phyloP scores from a whole-genome alignment of 441 rosid genomes.

The Breynia disticha region DNA sequence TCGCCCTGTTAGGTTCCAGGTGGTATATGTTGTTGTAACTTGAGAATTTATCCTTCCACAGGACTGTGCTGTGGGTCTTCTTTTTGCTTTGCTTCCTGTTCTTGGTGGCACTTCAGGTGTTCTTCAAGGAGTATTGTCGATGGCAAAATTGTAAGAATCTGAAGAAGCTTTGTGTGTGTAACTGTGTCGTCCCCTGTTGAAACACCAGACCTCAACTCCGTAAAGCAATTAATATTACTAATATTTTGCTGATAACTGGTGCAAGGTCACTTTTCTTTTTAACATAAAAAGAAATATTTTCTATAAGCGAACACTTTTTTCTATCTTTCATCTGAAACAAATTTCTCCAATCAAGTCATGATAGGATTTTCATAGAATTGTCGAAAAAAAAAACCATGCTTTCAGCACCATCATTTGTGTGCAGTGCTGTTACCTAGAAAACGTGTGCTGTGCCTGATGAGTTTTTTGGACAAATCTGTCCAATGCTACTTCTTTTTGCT shows the following conservation, averaged over 20 bases:
- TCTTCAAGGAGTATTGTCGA: constrained; percentile 85
- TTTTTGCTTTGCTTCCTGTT: constrained; percentile 94
- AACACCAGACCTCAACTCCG: background rate
- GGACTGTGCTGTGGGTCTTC: constrained; percentile 98
- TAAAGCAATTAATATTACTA: background rate
- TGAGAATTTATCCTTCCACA: constrained; percentile 28
- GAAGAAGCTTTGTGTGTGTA: constrained; percentile 8
- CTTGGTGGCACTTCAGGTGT: constrained; percentile 91
- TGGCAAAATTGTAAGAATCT: constrained; percentile 77
- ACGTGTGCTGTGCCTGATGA: too few species aligned
- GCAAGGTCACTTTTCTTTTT: too few species aligned
- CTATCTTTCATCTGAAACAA: too few species aligned
- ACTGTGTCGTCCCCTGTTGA: background rate
- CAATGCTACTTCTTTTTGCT: too few species aligned
- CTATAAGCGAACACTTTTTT: too few species aligned
- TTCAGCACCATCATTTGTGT: too few species aligned
- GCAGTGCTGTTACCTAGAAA: too few species aligned
- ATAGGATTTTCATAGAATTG: too few species aligned
- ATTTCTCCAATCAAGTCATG: too few species aligned
- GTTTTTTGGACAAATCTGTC: too few species aligned
- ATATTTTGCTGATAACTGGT: background rate
- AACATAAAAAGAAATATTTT: too few species aligned
- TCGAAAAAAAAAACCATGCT: too few species aligned
- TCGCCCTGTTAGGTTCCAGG: constrained; percentile 12
- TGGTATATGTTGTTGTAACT: constrained; percentile 12